Conservation (phyloP, 768 basidiomycete genomes). For the Auricularia cornea region DNA sequence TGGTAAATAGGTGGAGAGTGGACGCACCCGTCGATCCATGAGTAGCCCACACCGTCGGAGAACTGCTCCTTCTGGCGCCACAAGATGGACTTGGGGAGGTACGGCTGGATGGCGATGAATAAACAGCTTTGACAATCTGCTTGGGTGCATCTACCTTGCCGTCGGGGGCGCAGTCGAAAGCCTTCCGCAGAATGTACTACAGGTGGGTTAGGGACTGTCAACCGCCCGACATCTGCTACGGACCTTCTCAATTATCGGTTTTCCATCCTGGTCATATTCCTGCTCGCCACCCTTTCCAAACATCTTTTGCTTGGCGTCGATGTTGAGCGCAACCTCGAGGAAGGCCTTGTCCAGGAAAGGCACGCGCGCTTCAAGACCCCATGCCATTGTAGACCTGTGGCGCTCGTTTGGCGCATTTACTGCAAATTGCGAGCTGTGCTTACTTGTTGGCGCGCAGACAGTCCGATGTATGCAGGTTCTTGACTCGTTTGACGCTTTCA, state of each 20-base stretch:
- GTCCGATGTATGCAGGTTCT: constrained; percentile 95
- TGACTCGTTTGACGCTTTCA: constrained; percentile 89
- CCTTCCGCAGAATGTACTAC: constrained; percentile 91
- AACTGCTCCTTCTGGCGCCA: constrained; percentile 99
- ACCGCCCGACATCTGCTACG: not conserved
- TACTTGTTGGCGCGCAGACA: constrained; percentile 98
- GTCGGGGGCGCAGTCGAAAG: constrained; percentile 80
- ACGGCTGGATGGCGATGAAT: constrained; percentile 45
- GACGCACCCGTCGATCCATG: constrained; percentile 91
- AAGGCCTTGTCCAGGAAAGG: constrained; percentile 98
- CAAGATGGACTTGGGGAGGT: constrained; percentile 87
- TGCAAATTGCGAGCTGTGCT: constrained; percentile 13
- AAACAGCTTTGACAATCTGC: not conserved
- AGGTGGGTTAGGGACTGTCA: constrained; percentile 4
- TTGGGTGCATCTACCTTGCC: constrained; percentile 45
- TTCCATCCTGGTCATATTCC: constrained; percentile 73
- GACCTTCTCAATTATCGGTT: constrained; percentile 95
- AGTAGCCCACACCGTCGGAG: constrained; percentile 97
- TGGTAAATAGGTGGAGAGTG: not conserved
- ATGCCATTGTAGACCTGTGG: constrained; percentile 92
- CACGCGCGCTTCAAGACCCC: constrained; percentile 97
- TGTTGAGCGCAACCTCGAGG: constrained; percentile 87
- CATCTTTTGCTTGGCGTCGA: constrained; percentile 80
- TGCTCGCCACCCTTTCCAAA: constrained; percentile 76
- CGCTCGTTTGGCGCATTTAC: not conserved